Evolutionary conservation across 192 early-diverging fungal genomes (phyloP), one percentile per base, ranked within the genome.

Genomic region (Coemansia sp.): DNA sequence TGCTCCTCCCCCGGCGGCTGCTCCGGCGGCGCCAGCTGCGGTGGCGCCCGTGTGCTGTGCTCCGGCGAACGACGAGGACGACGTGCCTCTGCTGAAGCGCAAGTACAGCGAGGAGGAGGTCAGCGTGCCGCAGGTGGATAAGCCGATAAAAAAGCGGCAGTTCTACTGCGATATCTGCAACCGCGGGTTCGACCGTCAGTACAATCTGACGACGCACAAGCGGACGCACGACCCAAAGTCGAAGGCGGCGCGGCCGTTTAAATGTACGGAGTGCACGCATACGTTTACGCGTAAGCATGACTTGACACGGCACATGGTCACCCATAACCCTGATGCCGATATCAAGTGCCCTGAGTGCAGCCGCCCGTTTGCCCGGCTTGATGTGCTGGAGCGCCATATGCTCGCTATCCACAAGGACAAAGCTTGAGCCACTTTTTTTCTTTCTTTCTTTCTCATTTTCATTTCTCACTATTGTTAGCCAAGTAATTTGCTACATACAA

Each of bases 211-310:
- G 71, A 89, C 88, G n/a, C 93, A 97, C 70, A 79, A 86, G 69
- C 81, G 84, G 66, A 91, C 89, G 29, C 94, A 96, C 84, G 69
- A 89, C 65, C 77, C 85, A 19, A 60, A 73, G 66, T 81, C 85
- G 19, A 60, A 76, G n/a, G 67, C 61, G 3, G 69, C 87, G 72
- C 70, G 81, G 62, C 84, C 83, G 39, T 91, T 86, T 79, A 57
- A 61, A 29, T 90, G 89, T 78, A 29, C 64, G 31, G 64, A 78
- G 21, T 96, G 94, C 78, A 67, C 69, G 13, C 79, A 84, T 34
- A 74, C 89, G 16, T 96, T 96, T 63, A 88, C 87, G 24, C 89
- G 94, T 54, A 90, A 92, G 77, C 91, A 96, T 68, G 93, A 96
- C 71, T 70, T 92, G 40, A 72, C 77, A 14, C 87, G 93, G 48